A percentile compares a stretch with the other conserved stretches of the same genome.
Conservation (phyloP, 2,329 filamentous ascomycete species). For the Dothistroma septosporum region DNA sequence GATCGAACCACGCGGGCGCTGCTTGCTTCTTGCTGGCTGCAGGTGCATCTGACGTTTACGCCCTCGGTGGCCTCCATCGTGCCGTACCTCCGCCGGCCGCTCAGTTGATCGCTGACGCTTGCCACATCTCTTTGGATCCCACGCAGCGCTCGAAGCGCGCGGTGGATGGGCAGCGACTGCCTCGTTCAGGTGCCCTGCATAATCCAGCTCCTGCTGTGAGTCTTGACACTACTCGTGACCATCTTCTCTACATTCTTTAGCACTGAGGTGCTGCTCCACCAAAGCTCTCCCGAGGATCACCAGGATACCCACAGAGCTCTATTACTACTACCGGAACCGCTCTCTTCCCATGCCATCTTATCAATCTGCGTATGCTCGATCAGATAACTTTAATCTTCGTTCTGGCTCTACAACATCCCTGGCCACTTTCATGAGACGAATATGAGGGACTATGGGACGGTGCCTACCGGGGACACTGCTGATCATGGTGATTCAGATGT, state of each 20-base stretch:
- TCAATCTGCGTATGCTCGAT: constrained; percentile 6
- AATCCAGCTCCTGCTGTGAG: neutral
- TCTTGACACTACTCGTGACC: neutral
- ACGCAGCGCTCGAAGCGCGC: neutral
- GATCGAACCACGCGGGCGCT: no score
- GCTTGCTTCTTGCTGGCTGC: no score
- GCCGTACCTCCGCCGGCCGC: no score
- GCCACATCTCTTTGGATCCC: neutral
- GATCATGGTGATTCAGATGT: constrained; percentile 15
- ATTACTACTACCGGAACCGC: neutral
- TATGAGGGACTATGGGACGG: constrained; percentile 22
- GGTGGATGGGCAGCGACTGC: neutral
- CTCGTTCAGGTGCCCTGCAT: neutral
- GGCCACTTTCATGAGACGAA: constrained; percentile 8
- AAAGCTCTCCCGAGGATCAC: neutral
- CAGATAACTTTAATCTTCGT: constrained; percentile 12
- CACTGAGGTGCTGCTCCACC: neutral
- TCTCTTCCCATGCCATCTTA: neutral
- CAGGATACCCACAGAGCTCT: neutral
- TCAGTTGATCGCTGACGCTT: neutral
- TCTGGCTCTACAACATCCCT: constrained; percentile 8
- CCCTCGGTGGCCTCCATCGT: no score
- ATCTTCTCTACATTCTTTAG: neutral
- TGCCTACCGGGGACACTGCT: constrained; percentile 12
- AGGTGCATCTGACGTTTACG: no score